Evolutionary conservation across 1,284 basidiomycete species (phyloP).

Genomic region (Neolentinus lepideus): DNA sequence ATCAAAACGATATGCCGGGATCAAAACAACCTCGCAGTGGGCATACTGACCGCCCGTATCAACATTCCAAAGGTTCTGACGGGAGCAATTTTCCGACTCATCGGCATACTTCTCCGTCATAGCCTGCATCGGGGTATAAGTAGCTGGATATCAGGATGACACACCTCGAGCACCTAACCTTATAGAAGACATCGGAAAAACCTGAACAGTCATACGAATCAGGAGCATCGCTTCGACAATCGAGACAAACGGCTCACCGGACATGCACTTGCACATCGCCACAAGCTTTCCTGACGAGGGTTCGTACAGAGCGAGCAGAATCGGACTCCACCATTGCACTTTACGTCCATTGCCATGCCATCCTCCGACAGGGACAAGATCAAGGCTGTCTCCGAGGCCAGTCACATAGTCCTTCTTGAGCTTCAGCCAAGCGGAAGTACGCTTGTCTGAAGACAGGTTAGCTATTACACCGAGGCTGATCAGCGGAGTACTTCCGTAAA

Average conservation of each 20-base stretch:
- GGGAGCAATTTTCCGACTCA: slow-evolving; percentile 60
- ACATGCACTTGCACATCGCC: slow-evolving; percentile 87
- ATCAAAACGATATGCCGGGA: neutral
- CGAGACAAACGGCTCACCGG: slow-evolving; percentile 35
- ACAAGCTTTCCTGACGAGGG: slow-evolving; percentile 61
- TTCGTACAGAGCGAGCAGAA: slow-evolving; percentile 81
- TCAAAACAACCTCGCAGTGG: neutral
- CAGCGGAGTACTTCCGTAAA: neutral
- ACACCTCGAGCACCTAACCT: slow-evolving; percentile 28
- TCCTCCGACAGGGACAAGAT: slow-evolving; percentile 72
- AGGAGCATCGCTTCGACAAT: slow-evolving; percentile 10
- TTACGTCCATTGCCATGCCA: slow-evolving; percentile 95
- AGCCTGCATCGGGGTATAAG: slow-evolving; percentile 23
- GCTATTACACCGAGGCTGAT: neutral
- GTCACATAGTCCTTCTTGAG: slow-evolving; percentile 78
- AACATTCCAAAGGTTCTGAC: slow-evolving; percentile 52
- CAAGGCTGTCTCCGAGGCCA: slow-evolving; percentile 56
- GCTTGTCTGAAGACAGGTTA: slow-evolving; percentile 41
- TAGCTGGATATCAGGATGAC: slow-evolving; percentile 5
- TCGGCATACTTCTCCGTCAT: slow-evolving; percentile 61
- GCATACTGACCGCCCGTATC: slow-evolving; percentile 56
- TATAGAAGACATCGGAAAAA: slow-evolving; percentile 87
- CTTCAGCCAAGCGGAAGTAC: slow-evolving; percentile 76
- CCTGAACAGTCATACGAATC: slow-evolving; percentile 33
- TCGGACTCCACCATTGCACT: slow-evolving; percentile 89